Percentiles rank a stretch among this genome's conserved stretches.
phyloP scores from a whole-genome alignment of 1,139 yeast genomes.

The Yamadazyma taylorii region DNA sequence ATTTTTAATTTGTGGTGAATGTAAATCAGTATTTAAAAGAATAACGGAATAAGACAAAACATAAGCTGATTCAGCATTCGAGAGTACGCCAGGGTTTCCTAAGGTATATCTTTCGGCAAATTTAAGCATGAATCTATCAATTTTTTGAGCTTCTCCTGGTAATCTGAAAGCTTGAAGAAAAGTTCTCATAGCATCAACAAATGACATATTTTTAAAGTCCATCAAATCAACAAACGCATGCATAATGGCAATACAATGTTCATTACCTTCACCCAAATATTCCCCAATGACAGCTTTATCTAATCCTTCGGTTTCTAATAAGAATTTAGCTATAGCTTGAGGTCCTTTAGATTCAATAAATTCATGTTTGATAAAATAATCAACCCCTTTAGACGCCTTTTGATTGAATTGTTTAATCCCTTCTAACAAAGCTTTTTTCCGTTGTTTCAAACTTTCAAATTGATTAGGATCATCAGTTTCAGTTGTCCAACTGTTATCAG shows the following conservation, averaged over 20 bases:
- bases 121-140: conserved; percentile 93
- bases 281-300: conserved; percentile 90
- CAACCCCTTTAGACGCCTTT: conserved; percentile 81
- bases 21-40: conserved; percentile 91
- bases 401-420: conserved; percentile 79
- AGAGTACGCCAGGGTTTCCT: conserved; percentile 82
- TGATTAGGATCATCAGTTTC: conserved; percentile 77
- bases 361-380: conserved; percentile 57
- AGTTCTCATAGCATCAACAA: conserved; percentile 82
- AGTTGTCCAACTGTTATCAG: conserved; percentile 19
- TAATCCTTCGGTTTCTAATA: conserved; percentile 74
- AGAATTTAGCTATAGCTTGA: conserved; percentile 66
- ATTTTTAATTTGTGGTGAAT: conserved; percentile 79
- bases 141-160: conserved; percentile 98
- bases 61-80: conserved; percentile 94
- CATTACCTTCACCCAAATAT: conserved; percentile 87
- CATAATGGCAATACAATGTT: conserved; percentile 77
- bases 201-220: conserved; percentile 68
- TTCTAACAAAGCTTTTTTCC: conserved; percentile 78
- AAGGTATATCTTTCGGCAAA: conserved; percentile 90
- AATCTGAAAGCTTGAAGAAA: conserved; percentile 86
- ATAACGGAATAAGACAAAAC: conserved; percentile 90
- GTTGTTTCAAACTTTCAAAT: conserved; percentile 79
- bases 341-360: conserved; percentile 67
- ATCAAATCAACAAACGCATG: conserved; percentile 89